Evolutionary conservation across 2,329 filamentous ascomycete genomes (phyloP).

Genomic region (Verticillium isaacii): DNA sequence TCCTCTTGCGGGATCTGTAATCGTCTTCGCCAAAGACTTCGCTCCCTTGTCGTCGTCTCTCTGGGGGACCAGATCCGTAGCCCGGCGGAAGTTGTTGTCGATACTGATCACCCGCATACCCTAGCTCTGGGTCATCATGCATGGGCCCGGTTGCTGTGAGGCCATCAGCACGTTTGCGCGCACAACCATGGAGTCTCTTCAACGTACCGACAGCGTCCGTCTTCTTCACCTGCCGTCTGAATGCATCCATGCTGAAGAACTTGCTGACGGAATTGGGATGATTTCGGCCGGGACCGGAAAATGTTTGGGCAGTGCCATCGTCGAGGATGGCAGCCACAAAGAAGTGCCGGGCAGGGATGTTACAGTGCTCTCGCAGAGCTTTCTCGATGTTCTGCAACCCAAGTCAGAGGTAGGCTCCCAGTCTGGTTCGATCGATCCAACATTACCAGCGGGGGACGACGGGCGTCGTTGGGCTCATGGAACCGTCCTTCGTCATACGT

Average conservation of each 20-base stretch:
- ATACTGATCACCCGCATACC: constrained; percentile 11
- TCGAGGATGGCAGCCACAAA: constrained; percentile 48
- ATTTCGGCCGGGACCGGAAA: constrained; percentile 36
- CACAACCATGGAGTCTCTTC: constrained; percentile 1
- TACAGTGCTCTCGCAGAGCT: constrained; percentile 46
- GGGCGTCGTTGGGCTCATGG: constrained; percentile 9
- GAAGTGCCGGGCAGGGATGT: constrained; percentile 45
- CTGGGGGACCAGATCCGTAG: constrained; percentile 18
- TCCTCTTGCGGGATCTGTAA: constrained; percentile 30
- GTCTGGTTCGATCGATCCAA: not conserved
- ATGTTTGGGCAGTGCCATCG: constrained; percentile 40
- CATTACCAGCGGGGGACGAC: constrained; percentile 12
- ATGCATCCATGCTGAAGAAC: not conserved
- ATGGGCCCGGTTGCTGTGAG: constrained; percentile 24
- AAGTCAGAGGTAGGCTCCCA: not conserved
- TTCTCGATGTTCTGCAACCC: constrained; percentile 41
- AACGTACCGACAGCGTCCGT: constrained; percentile 29
- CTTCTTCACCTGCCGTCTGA: constrained; percentile 24
- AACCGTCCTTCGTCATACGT: constrained; percentile 9
- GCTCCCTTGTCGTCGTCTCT: constrained; percentile 18
- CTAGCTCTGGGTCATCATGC: constrained; percentile 22
- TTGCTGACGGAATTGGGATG: constrained; percentile 19
- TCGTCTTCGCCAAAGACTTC: constrained; percentile 21
- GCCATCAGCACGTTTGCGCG: not conserved
- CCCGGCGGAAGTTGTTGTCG: constrained; percentile 11